These are phyloP conservation scores for Candida boidinii DNA, from an alignment of 805 yeast genomes.

Conservation along the genomic window DNA sequence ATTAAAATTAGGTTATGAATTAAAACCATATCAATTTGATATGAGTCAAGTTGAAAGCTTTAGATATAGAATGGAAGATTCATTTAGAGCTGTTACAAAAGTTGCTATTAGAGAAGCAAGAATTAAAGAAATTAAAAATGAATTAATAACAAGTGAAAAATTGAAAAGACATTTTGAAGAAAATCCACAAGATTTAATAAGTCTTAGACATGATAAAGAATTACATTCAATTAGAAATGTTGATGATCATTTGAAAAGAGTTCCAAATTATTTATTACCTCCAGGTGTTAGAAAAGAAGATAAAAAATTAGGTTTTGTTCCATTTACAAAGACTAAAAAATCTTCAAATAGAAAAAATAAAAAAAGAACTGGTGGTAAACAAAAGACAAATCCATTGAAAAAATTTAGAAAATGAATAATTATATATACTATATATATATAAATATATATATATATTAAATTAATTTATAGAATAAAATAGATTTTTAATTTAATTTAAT, in stretches of 20 bases:
- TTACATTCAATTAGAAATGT: constrained; percentile 74
- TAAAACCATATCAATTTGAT: constrained; percentile 86
- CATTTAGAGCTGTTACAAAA: constrained; percentile 88
- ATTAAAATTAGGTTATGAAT: constrained; percentile 57
- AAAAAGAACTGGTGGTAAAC: constrained; percentile 20
- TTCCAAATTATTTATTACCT: constrained; percentile 88
- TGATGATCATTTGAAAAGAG: constrained; percentile 81
- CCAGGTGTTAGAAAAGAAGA: constrained; percentile 55
- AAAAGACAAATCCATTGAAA: constrained; percentile 48
- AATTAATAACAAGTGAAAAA: constrained; percentile 80
- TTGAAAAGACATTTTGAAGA: constrained; percentile 93
- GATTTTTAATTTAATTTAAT: no score
- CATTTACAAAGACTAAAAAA: constrained; percentile 48
- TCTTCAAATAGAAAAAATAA: constrained; percentile 25
- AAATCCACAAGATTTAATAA: constrained; percentile 87
- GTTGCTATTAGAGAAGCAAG: constrained; percentile 91
- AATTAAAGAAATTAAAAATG: constrained; percentile 78
- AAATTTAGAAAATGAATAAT: constrained; percentile 21
- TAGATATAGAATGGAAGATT: constrained; percentile 95
- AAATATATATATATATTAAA: no score
- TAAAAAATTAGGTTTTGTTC: constrained; percentile 60
- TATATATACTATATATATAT: background rate
- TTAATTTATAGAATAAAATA: no score
- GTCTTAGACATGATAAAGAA: constrained; percentile 87
- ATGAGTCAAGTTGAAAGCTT: constrained; percentile 89